A percentile compares a stretch with the other conserved stretches of the same genome.
phyloP scores from a whole-genome alignment of 2,329 filamentous ascomycete species.

The Clathrospora elynae region DNA sequence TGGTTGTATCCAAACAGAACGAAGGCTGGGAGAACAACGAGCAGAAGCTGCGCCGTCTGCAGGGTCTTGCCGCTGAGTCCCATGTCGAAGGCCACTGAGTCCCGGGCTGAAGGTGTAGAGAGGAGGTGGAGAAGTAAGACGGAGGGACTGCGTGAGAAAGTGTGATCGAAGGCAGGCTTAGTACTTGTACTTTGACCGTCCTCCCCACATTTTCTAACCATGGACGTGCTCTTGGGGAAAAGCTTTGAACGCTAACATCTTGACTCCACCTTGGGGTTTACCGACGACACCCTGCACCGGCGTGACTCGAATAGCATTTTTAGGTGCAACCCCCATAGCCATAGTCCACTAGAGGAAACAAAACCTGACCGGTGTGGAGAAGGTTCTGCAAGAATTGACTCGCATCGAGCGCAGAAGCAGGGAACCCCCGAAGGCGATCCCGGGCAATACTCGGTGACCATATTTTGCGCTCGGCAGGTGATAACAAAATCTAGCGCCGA shows the following conservation, averaged over 20 bases:
- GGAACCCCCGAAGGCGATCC: background rate
- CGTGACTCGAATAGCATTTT: constrained; percentile 5
- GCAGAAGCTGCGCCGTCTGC: constrained; percentile 41
- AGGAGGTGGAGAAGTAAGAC: constrained; percentile 2
- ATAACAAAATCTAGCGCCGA: constrained; percentile 18
- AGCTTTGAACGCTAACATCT: constrained; percentile 1
- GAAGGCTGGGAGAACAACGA: constrained; percentile 51
- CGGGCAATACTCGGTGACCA: constrained; percentile 16
- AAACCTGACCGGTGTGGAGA: constrained; percentile 21
- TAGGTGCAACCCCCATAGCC: constrained; percentile 6
- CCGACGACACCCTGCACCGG: constrained; percentile 4
- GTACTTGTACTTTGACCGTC: constrained; percentile 25
- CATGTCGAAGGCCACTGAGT: constrained; percentile 26
- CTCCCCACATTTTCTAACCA: constrained; percentile 30
- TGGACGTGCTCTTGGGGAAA: constrained; percentile 13
- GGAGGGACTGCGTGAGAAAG: constrained; percentile 10
- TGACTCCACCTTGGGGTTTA: constrained; percentile 20
- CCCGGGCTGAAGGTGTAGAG: constrained; percentile 19
- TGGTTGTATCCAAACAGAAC: constrained; percentile 61
- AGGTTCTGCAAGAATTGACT: constrained; percentile 11
- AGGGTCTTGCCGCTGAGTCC: constrained; percentile 34
- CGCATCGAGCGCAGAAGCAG: constrained; percentile 8
- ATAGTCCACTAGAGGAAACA: constrained; percentile 12
- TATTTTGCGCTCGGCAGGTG: constrained; percentile 21
- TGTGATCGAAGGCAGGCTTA: constrained; percentile 5